These are phyloP conservation scores for Ophiosphaerella herpotricha DNA, from an alignment of 2,329 filamentous ascomycete genomes.

Conservation along the genomic window DNA sequence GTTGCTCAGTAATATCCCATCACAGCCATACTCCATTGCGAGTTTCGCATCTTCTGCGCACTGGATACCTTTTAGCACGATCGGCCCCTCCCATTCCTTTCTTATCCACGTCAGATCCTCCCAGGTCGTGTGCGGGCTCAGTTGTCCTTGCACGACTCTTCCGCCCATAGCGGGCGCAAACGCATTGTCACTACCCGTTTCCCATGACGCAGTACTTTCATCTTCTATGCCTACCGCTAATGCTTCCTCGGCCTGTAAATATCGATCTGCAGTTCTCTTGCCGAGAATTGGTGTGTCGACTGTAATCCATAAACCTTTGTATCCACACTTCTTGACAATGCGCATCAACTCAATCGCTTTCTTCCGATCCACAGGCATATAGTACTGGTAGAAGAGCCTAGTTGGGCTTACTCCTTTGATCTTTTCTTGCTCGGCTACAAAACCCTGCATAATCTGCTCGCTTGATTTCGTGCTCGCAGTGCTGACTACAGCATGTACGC, in stretches of 20 bases:
- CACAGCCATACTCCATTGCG: constrained; percentile 50
- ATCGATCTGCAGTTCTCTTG: constrained; percentile 42
- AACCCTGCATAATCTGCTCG: constrained; percentile 41
- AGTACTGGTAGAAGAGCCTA: constrained; percentile 42
- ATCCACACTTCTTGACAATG: constrained; percentile 36
- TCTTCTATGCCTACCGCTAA: constrained; percentile 57
- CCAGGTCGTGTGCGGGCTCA: constrained; percentile 55
- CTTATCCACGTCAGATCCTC: constrained; percentile 53
- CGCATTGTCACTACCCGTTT: constrained; percentile 56
- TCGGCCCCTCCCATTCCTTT: constrained; percentile 46
- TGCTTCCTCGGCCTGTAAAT: constrained; percentile 54
- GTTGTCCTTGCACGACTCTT: constrained; percentile 37
- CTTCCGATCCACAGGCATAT: constrained; percentile 40
- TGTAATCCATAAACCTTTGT: constrained; percentile 44
- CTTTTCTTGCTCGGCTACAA: constrained; percentile 27
- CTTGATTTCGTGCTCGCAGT: constrained; percentile 39
- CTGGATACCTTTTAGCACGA: constrained; percentile 54
- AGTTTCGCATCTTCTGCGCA: constrained; percentile 52
- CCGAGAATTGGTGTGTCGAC: constrained; percentile 43
- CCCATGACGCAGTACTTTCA: constrained; percentile 57
- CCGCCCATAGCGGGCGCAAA: constrained; percentile 63
- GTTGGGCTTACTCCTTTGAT: constrained; percentile 34
- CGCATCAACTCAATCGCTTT: constrained; percentile 40
- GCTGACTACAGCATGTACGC: constrained; percentile 43
- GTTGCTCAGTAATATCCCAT: constrained; percentile 57